A percentile compares a stretch with the other conserved stretches of the same genome.
These are phyloP conservation scores for Rosa rugosa DNA, from an alignment of 306 rosid species.

Conservation along the genomic window DNA sequence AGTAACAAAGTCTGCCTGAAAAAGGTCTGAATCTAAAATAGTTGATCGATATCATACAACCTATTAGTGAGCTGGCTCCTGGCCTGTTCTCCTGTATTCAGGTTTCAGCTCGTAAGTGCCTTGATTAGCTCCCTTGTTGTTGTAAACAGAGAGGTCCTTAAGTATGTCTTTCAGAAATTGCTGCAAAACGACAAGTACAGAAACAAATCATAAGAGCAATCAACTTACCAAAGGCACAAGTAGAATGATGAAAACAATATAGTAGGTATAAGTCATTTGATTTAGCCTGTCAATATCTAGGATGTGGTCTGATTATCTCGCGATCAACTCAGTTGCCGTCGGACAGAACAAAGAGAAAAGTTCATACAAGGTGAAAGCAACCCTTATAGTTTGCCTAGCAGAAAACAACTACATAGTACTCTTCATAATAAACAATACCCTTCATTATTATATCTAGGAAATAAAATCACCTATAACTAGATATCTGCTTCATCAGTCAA, in stretches of 20 bases:
- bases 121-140: slow-evolving; percentile 85
- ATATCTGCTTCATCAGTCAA: not conserved
- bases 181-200: slow-evolving; percentile 44
- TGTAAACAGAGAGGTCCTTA: slow-evolving; percentile 81
- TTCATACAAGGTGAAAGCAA: not conserved
- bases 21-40: not conserved
- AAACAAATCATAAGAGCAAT: slow-evolving; percentile 15
- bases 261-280: not conserved
- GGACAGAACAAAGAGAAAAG: not conserved
- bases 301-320: not conserved
- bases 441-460: not conserved
- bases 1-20: not conserved
- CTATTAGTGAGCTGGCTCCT: slow-evolving; percentile 36
- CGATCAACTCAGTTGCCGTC: not conserved
- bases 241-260: not conserved
- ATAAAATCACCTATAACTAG: not conserved
- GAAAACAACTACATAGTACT: not conserved
- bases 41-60: slow-evolving; percentile 20
- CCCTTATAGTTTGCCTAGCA: slow-evolving; percentile 1
- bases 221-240: not conserved
- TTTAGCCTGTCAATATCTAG: not conserved
- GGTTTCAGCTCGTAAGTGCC: slow-evolving; percentile 95
- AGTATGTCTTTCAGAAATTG: slow-evolving; percentile 92
- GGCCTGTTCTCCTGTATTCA: slow-evolving; percentile 67
- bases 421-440: not conserved